Base-by-base conservation (phyloP, 805 yeast genomes). In the Myxozyma vanderwaltii region DNA sequence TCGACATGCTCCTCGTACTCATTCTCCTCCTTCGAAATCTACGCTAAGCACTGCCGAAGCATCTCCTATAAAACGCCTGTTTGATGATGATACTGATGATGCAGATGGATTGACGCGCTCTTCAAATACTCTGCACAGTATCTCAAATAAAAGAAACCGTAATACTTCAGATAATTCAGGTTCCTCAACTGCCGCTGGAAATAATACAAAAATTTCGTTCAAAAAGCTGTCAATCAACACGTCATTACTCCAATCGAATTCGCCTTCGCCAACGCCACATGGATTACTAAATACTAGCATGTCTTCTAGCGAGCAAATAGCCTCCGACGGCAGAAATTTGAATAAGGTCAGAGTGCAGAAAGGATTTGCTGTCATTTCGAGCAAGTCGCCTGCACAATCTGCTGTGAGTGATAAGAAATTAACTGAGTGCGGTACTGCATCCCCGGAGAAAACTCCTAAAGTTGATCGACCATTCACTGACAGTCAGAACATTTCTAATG, bases 141-240 rank as follows among this genome's bases (percentile, higher is more conserved):
- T 13, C 8, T 47, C 35, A 12, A 47, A 35, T 17, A 47, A 47
- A 27, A 17, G 36, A 5, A 24, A 33, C 15, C 51, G 51, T 15
- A 29, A 7, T 29, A 10, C 10, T 29, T 6, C 33, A 7, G 10
- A 10, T 29, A 29, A 6, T 7, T 10, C 35, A 7, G 31, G 29
- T 35, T 15, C 40, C 13, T 24, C 13, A 23, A n/a, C 40, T 23
- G 46, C 29, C 6, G 21, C 56, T 15, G 19, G 15, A 29, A 12
- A 45, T n/a, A 7, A 24, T 24, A 17, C 49, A 5, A 51, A 51
- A 36, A 53, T 53, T 15, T 12, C 40, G 7, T 27, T 53, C 39
- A 53, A 45, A 23, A 53, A 45, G 23, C 13, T 53, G 5, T 21
- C 51, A 2, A 31, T 51, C 23, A 17, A 41, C 12, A 17, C 46